Evolutionary conservation across 257 asterid species (phyloP).

Genomic region (Paraleonurus japonicus): DNA sequence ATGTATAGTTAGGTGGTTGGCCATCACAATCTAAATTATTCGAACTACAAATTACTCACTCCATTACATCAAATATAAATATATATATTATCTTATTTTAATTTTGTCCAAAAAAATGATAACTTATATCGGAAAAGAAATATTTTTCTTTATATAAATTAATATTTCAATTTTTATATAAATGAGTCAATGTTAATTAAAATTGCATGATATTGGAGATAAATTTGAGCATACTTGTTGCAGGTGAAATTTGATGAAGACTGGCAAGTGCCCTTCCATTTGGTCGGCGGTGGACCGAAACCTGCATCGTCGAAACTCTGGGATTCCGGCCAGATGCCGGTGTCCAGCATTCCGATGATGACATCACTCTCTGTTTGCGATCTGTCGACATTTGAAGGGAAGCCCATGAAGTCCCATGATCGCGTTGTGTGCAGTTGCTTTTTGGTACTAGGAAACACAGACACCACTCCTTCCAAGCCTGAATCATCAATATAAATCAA

Average conservation of each 20-base stretch:
- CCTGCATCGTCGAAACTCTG: conserved; percentile 38
- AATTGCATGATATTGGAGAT: no score
- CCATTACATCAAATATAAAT: no score
- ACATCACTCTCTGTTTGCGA: conserved; percentile 40
- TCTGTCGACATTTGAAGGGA: conserved; percentile 35
- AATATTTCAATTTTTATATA: no score
- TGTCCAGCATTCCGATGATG: conserved; percentile 45
- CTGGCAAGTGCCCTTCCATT: conserved; percentile 52
- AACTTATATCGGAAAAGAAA: no score
- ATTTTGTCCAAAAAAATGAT: no score
- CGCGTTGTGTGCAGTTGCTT: conserved; percentile 55
- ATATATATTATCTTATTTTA: no score
- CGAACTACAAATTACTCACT: no score
- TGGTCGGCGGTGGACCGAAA: conserved; percentile 39
- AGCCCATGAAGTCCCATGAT: conserved; percentile 67
- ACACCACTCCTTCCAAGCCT: conserved; percentile 55
- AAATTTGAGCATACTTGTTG: conserved; percentile 29
- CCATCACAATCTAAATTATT: no score
- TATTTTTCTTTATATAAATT: no score
- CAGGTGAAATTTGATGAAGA: conserved; percentile 48
- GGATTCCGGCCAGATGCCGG: conserved; percentile 61
- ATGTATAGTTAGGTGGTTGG: no score
- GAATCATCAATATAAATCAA: background rate
- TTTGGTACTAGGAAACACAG: conserved; percentile 44
- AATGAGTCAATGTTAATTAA: no score